Base-by-base conservation (phyloP, 148 eudicot genomes). In the Fallopia convolvulus region DNA sequence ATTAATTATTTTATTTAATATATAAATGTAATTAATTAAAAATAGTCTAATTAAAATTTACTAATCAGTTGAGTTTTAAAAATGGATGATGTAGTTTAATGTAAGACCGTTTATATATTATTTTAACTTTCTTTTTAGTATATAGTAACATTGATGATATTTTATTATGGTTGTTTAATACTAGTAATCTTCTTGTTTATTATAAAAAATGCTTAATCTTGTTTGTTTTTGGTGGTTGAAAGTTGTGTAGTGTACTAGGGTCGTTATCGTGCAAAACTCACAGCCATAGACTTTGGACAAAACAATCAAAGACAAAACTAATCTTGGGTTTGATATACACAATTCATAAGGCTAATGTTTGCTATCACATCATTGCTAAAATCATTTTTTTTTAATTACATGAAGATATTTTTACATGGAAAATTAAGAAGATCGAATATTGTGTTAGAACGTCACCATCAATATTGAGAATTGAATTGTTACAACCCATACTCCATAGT, bases 401-500 rank as follows among this genome's bases (percentile, higher is more conserved):
- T 12, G 41, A 65, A 26, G 41, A 52, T 18, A 14, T 52, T 52
- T 17, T 13, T 52, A 55, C 21, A 20, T 18, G 2, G 20, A 18
- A n/a, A 55, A 6, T n/a, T n/a, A 50, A 3, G n/a, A 50, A 65
- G 41, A 68, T 36, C 47, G 44, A 17, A 61, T 32, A 68, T 39
- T 68, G 72, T 10, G 72, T 68, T 68, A 68, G 72, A 68, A 39
- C 46, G 23, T 68, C 44, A 39, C 72, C 72, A 68, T 68, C 72
- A 39, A 36, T 3, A 36, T 3, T 2, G 10, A 68, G 6, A 36
- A 33, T 36, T 68, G 46, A 68, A 30, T 61, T 2, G 39, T 12
- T 26, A 26, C 17, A 53, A 7, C 4, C 17, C 17, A 11, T 12
- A 11, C 17, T 50, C 17, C 55, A 50, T 50, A 12, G 11, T 21